phyloP scores from a whole-genome alignment of 352 stramenopile species.

The Phytophthora lateralis region DNA sequence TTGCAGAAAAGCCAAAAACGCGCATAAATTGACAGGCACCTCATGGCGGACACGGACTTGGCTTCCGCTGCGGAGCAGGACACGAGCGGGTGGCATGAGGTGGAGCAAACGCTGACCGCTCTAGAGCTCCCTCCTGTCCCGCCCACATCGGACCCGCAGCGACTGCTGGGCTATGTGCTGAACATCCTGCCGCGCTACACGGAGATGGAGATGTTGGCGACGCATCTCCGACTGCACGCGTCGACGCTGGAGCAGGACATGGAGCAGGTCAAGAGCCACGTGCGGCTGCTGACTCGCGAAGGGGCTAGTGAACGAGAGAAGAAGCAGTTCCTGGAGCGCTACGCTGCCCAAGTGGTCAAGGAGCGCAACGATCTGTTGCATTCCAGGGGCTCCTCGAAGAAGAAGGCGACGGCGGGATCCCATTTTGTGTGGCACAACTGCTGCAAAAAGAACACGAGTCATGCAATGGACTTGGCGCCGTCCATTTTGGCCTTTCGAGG shows the following conservation, averaged over 20 bases:
- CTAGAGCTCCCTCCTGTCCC: constrained; percentile 68
- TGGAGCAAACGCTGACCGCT: constrained; percentile 57
- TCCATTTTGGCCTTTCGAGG: constrained; percentile 78
- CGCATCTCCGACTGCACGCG: constrained; percentile 73
- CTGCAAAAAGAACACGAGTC: constrained; percentile 78
- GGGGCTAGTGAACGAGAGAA: constrained; percentile 65
- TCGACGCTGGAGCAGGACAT: constrained; percentile 79
- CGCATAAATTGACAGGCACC: constrained; percentile 1
- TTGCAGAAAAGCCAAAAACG: constrained; percentile 1
- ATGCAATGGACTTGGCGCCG: constrained; percentile 68
- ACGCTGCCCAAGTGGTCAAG: constrained; percentile 84
- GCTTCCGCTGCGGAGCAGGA: constrained; percentile 10
- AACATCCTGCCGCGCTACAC: constrained; percentile 77
- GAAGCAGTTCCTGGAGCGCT: constrained; percentile 81
- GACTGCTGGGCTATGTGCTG: constrained; percentile 77
- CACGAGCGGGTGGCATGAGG: constrained; percentile 52
- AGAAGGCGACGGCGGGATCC: constrained; percentile 29
- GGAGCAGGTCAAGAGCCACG: constrained; percentile 70
- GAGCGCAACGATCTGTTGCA: constrained; percentile 85
- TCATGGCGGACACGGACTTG: constrained; percentile 1
- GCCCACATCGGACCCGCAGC: constrained; percentile 74
- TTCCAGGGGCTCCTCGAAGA: constrained; percentile 47
- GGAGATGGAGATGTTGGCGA: constrained; percentile 84
- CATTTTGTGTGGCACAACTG: constrained; percentile 86
- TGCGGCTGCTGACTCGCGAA: constrained; percentile 59